phyloP scores from a whole-genome alignment of 805 yeast species.

The Saturnispora bothae region DNA sequence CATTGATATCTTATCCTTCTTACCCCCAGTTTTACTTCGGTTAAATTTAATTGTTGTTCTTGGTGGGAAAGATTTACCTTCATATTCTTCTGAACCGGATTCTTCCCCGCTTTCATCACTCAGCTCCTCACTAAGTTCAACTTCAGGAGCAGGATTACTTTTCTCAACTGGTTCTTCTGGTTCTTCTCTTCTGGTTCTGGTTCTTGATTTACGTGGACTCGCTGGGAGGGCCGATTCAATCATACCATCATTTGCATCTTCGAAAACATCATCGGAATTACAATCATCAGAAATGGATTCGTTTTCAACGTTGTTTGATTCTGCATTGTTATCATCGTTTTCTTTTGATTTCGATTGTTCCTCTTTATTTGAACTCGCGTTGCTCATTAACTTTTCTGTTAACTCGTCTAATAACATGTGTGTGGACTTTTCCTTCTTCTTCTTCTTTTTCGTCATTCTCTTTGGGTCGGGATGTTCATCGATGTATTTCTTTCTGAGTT shows the following conservation, averaged over 20 bases:
- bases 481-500: conserved; percentile 1
- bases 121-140: conserved; percentile 3
- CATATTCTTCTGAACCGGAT: conserved; percentile 1
- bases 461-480: conserved; percentile 2
- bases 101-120: conserved; percentile 5
- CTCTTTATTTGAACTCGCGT: conserved; percentile 2
- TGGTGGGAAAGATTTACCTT: conserved; percentile 1
- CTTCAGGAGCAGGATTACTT: background rate
- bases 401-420: conserved; percentile 8
- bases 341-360: background rate
- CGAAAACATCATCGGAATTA: conserved; percentile 1
- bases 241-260: background rate
- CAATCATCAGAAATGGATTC: background rate
- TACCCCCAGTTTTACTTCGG: conserved; percentile 2
- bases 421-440: conserved; percentile 3
- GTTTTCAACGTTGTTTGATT: background rate
- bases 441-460: background rate
- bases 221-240: conserved; percentile 1
- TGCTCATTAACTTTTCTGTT: conserved; percentile 5
- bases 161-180: background rate
- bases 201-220: background rate
- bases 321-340: background rate
- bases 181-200: background rate
- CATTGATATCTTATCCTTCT: conserved; percentile 2
- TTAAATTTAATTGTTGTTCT: conserved; percentile 6